Conservation (phyloP, 768 basidiomycete genomes). For the Rhizopogon vesiculosus region DNA sequence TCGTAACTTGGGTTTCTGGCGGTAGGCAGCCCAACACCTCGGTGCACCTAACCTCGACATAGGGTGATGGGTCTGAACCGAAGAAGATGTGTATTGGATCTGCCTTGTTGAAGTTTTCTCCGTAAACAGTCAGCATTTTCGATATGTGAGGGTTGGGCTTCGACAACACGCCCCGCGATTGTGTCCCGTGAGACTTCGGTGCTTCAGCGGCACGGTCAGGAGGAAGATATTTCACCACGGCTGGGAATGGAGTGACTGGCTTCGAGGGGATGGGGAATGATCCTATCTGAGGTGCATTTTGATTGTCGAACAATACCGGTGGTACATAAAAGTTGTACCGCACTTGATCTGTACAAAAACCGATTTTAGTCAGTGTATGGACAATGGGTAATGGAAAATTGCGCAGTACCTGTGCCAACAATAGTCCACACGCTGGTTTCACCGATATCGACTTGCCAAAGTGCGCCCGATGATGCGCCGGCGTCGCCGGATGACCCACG, state of each 20-base stretch:
- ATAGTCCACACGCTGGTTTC: constrained; percentile 95
- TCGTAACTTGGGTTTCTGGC: constrained; percentile 59
- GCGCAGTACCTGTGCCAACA: constrained; percentile 74
- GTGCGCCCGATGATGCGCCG: constrained; percentile 69
- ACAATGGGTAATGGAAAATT: constrained; percentile 2
- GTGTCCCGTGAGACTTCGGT: constrained; percentile 66
- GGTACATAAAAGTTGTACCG: constrained; percentile 94
- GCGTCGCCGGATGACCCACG: constrained; percentile 64
- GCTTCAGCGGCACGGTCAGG: constrained; percentile 83
- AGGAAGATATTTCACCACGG: constrained; percentile 86
- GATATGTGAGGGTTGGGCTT: constrained; percentile 76
- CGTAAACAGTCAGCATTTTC: constrained; percentile 83
- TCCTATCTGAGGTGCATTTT: constrained; percentile 62
- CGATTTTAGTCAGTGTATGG: constrained; percentile 12
- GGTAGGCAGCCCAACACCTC: constrained; percentile 83
- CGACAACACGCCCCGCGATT: constrained; percentile 61
- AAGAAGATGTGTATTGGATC: constrained; percentile 84
- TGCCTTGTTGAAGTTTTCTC: constrained; percentile 82
- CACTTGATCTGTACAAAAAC: constrained; percentile 61
- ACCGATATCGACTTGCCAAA: constrained; percentile 89
- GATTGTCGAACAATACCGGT: constrained; percentile 76
- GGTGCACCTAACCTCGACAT: constrained; percentile 81
- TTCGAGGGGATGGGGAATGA: constrained; percentile 79
- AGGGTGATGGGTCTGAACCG: constrained; percentile 82
- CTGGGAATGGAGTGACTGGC: constrained; percentile 82